These are phyloP conservation scores for Periconia sp. DNA, from an alignment of 2,329 filamentous ascomycete genomes.

Conservation along the genomic window DNA sequence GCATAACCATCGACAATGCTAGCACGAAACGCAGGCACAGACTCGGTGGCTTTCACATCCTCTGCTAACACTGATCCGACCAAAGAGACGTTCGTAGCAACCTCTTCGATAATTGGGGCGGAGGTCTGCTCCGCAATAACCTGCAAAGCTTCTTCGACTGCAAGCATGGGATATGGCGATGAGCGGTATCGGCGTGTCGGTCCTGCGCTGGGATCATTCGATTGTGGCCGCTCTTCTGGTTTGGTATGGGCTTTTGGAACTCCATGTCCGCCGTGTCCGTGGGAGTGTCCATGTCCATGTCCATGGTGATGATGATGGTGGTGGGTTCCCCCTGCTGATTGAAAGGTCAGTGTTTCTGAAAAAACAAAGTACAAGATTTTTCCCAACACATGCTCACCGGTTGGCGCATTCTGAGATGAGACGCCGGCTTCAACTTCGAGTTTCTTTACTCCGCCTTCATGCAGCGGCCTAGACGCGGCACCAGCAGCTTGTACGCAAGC, in stretches of 20 bases:
- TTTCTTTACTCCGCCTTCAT: slow-evolving; percentile 78
- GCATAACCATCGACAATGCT: slow-evolving; percentile 98
- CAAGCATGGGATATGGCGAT: slow-evolving; percentile 90
- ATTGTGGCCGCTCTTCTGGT: slow-evolving; percentile 58
- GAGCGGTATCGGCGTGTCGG: slow-evolving; percentile 73
- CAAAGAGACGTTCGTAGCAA: slow-evolving; percentile 65
- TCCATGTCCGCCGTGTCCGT: slow-evolving; percentile 58
- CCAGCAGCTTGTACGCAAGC: slow-evolving; percentile 90
- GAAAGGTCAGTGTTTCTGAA: slow-evolving; percentile 1
- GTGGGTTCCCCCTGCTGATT: slow-evolving; percentile 27
- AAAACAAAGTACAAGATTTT: background rate
- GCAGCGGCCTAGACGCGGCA: slow-evolving; percentile 75
- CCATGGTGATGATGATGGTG: slow-evolving; percentile 46
- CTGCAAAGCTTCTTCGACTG: slow-evolving; percentile 76
- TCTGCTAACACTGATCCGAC: slow-evolving; percentile 80
- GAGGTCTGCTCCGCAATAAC: slow-evolving; percentile 76
- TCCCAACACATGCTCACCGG: background rate
- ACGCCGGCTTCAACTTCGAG: slow-evolving; percentile 79
- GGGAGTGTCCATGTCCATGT: slow-evolving; percentile 60
- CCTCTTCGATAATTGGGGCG: slow-evolving; percentile 56
- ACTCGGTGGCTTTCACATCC: slow-evolving; percentile 76
- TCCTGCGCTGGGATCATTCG: slow-evolving; percentile 62
- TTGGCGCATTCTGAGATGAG: slow-evolving; percentile 14
- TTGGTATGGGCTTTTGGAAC: slow-evolving; percentile 69
- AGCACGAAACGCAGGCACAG: slow-evolving; percentile 89